Evolutionary conservation across 371 early-diverging fungal species (phyloP), one percentile per base, ranked within the genome.

Genomic region (Mortierella sp.): DNA sequence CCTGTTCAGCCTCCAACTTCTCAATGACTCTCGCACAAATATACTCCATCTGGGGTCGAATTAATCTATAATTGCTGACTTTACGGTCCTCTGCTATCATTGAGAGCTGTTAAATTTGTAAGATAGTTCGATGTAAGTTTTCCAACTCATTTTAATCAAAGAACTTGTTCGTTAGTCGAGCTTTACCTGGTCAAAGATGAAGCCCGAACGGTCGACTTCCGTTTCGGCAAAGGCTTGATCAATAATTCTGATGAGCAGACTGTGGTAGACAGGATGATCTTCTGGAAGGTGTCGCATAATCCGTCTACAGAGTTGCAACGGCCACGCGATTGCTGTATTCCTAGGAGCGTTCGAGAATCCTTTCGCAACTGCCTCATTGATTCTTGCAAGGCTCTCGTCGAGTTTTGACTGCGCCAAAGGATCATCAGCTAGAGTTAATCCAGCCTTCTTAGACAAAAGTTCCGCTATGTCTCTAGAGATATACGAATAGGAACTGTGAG

Each of bases 261-360:
- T 40, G 28, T 56, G 28, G 35, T 79, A 79, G 0, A 56, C 59
- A 15, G 58, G 29, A 12, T 79, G 70, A 29, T 79, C 79, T 28
- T 79, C 79, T 6, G 79, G 74, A 43, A 79, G 64, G 28, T 69
- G 63, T 32, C 63, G 58, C 70, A 79, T 72, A 0, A 79, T 54
- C 1, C 66, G 47, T n/a, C 70, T 58, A 37, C 66, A 73, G 4
- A 73, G 55, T 6, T 54, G 45, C 3, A 78, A 72, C 15, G 62
- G 62, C 65, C 57, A 63, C 10, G 45, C 37, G 5, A 58, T 32
- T 7, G 57, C 32, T 13, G 34, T 51, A 23, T 8, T 45, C 10
- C 47, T 40, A 1, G 57, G 26, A 3, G 51, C 22, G 3, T 28
- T 35, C 2, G 43, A 17, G 19, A 79, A 55, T 6, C 63, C 70